These are phyloP conservation scores for Takakia lepidozioides DNA, from an alignment of 225 moss, liverwort and hornwort genomes.

Conservation along the genomic window DNA sequence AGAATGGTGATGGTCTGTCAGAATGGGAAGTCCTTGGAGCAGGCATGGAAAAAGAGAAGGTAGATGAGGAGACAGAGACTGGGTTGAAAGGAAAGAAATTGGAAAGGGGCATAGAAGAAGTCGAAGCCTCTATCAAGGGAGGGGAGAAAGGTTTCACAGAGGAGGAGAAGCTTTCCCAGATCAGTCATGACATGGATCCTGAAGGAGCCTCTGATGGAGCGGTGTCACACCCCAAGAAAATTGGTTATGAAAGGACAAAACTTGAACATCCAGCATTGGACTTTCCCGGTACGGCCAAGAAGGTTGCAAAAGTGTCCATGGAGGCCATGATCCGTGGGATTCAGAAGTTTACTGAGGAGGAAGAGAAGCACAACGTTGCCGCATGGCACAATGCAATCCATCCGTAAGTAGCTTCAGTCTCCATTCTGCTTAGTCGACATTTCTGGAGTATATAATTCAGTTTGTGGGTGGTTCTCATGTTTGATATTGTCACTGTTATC, in stretches of 20 bases:
- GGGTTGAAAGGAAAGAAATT: conserved; percentile 18
- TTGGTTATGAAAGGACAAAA: conserved; percentile 13
- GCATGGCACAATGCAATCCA: conserved; percentile 97
- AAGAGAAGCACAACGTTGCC: conserved; percentile 69
- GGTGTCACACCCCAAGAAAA: conserved; percentile 17
- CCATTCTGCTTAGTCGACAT: too few relatives aligned
- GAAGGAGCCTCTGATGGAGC: conserved; percentile 24
- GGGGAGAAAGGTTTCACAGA: conserved; percentile 35
- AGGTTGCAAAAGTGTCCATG: conserved; percentile 73
- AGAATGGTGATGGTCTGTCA: conserved; percentile 42
- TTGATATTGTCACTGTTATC: too few relatives aligned
- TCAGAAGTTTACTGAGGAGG: conserved; percentile 65
- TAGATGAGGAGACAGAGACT: conserved; percentile 47
- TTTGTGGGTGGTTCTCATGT: too few relatives aligned
- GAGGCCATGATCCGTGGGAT: conserved; percentile 97
- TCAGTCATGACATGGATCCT: conserved; percentile 24
- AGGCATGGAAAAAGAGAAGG: conserved; percentile 76
- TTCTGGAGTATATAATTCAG: too few relatives aligned
- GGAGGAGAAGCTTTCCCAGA: conserved; percentile 31
- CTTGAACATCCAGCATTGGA: conserved; percentile 24
- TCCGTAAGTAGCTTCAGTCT: conserved; percentile 52
- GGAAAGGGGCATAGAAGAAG: conserved; percentile 13
- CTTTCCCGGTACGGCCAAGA: conserved; percentile 42
- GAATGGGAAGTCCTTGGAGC: conserved; percentile 97
- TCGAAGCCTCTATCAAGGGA: conserved; percentile 18